Evolutionary conservation across 2,329 filamentous ascomycete species (phyloP), one percentile per base, ranked within the genome.

Genomic region (Cladophialophora exuberans): DNA sequence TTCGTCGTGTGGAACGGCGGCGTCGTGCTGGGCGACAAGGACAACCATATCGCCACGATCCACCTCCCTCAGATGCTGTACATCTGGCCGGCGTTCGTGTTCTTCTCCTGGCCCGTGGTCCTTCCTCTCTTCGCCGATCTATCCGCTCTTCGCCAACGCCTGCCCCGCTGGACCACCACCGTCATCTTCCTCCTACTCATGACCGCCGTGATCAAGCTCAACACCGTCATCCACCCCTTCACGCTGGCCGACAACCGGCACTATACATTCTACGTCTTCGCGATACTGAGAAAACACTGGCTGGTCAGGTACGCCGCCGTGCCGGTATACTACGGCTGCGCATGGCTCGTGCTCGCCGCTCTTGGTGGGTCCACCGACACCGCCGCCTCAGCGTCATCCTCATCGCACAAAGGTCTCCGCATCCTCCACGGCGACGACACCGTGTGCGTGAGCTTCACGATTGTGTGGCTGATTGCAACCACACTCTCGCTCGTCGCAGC

Each of bases 181-280:
- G 13, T 74, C 3, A 52, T 64, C 17, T 70, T 75, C 46, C 60
- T 76, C 6, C 61, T 70, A 4, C 30, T 75, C 6, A 81, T 80
- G 62, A 64, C 78, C 15, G 65, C 69, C 5, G 72, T 79, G 2
- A 84, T 97, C 20, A 82, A 83, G 59, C 87, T 83, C 79, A 97
- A 97, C 78, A 99, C 94, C 28, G 87, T 96, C 60, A 83, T 97
- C 38, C 94, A 99, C 67, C 93, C 94, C 0, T 99, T 97, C 69
- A 96, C 92, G 0, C 81, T 97, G 1, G 94, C 94, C 28, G 94
- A 99, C 72, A 99, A 99, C 71, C 81, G 94, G 2, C 94, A 99
- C 71, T 99, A 96, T 75, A 87, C 96, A 70, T 99, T 99, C 72
- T 99, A 99, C 74, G 78, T 96, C 57, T 99, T 99, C 77, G 86